Base-by-base conservation (phyloP, 768 basidiomycete species). In the Serpula lacrymans region DNA sequence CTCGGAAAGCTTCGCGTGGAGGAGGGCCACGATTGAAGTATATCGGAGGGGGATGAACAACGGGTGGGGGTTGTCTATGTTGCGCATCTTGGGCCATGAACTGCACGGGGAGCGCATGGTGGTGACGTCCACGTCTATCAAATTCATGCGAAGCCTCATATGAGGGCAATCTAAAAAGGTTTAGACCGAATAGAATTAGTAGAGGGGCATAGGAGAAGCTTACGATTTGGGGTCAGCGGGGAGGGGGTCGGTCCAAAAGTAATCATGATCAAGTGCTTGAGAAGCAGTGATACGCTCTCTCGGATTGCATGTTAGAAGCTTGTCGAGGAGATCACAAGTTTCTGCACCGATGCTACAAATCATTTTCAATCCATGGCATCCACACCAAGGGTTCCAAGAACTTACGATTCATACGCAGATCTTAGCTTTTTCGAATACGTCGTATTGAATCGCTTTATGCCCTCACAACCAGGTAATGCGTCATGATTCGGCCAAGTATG, bases 221-320 rank as follows among this genome's bases (percentile, higher is more conserved):
- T 53, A 88, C 88, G 77, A 76, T 60, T 82, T 86, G 1, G 87
- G 88, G 64, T 89, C 86, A 16, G 87, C 87, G 25, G 93, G 88
- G 26, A 91, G 53, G 0, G 95, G 94, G 48, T 88, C 82, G 0
- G 82, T 83, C 89, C 90, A 96, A 62, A 98, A 96, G 68, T 92
- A 98, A 14, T 88, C 82, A 57, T 97, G 92, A 51, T 93, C 85
- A 38, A 97, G 73, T 0, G 94, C 94, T 43, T 90, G 75, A 2
- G 77, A 63, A 7, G 95, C 95, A 2, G 93, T 92, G 28, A 92
- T 75, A 14, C 95, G 76, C 42, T 86, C 77, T 45, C 73, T 71
- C 2, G 95, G 95, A 58, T 97, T 88, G 51, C 91, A 84, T 0
- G 72, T 80, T 20, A 97, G 67, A 25, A 97, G 65, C 53, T 80